Evolutionary conservation across 73 alveolate genomes (phyloP), one percentile per base, ranked within the genome.

Genomic region (Paramecium caudatum): DNA sequence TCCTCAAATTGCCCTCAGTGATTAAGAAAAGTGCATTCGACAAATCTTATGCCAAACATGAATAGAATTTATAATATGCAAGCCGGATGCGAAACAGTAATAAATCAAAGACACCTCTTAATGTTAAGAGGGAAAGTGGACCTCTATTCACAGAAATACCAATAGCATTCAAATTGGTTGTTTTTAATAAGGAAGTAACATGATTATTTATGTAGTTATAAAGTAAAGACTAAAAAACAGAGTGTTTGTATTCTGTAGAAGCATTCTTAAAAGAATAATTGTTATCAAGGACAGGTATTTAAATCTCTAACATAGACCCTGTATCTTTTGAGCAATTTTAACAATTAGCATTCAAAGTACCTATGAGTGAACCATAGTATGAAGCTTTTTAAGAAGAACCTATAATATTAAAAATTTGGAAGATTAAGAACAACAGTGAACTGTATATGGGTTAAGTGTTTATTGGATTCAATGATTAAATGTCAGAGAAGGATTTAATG

Each of bases 401-500:
- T 6, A 21, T 74, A 17, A 39, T 37, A 19, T 41, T 74, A 15
- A 74, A 74, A 25, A 21, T 74, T 2, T 74, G 88, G 88, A 74
- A 74, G 23, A 45, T 74, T 21, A 74, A 74, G 12, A 36, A 74
- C 21, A 74, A 74, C 43, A 74, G 55, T 74, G 88, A 74, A 74
- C 16, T 74, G 5, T 74, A 74, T 45, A 74, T 74, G 88, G 88
- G 88, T 16, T n/a, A 74, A 39, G 43, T 45, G 32, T 74, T 37
- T 74, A 15, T 74, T 21, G 88, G 69, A 15, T 37, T 27, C 32
- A 39, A 45, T 19, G 88, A 74, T 74, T 74, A 74, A 45, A 9
- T 37, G 17, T 39, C 68, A 34, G 88, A 74, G 34, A 74, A 74
- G 12, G 88, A 74, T 74, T 45, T 74, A 21, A 74, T 74, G 88